These are phyloP conservation scores for Penicillium expansum DNA, from an alignment of 2,329 filamentous ascomycete species.

Conservation along the genomic window DNA sequence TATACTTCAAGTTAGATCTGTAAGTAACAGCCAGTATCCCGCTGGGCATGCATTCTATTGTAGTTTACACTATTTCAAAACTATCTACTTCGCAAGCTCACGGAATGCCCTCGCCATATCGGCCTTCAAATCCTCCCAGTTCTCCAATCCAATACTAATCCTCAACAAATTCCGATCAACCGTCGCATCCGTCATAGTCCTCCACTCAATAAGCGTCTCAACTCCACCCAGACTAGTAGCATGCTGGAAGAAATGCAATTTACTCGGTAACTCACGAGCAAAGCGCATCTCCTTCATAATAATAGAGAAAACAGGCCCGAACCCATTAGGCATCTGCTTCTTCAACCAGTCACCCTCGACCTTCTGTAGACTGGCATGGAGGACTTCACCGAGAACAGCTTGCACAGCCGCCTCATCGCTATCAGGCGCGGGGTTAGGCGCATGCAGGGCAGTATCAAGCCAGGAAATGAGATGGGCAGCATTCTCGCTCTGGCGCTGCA, in stretches of 20 bases:
- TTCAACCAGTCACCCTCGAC: constrained; percentile 68
- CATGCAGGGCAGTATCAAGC: constrained; percentile 56
- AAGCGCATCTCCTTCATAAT: constrained; percentile 58
- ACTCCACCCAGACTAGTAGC: constrained; percentile 92
- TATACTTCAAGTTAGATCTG: too few species aligned
- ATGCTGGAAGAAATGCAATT: constrained; percentile 82
- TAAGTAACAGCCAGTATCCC: background rate
- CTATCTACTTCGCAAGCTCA: constrained; percentile 44
- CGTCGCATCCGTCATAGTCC: constrained; percentile 75
- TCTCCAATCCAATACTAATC: constrained; percentile 83
- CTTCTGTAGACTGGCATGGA: constrained; percentile 77
- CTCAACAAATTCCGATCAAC: constrained; percentile 73
- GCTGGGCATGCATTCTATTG: background rate
- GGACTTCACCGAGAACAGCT: constrained; percentile 59
- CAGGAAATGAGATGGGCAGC: constrained; percentile 69
- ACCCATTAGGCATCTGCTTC: constrained; percentile 88
- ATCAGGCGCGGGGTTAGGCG: constrained; percentile 36
- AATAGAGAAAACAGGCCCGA: constrained; percentile 82
- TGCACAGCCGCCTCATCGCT: constrained; percentile 49
- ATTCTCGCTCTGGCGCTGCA: constrained; percentile 71
- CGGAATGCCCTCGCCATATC: constrained; percentile 70
- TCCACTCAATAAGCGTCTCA: constrained; percentile 95
- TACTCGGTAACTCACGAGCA: constrained; percentile 71
- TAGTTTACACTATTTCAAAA: background rate
- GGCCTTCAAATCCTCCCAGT: constrained; percentile 74